Conservation (phyloP, 148 eudicot genomes). For the Amaranthus cruentus region DNA sequence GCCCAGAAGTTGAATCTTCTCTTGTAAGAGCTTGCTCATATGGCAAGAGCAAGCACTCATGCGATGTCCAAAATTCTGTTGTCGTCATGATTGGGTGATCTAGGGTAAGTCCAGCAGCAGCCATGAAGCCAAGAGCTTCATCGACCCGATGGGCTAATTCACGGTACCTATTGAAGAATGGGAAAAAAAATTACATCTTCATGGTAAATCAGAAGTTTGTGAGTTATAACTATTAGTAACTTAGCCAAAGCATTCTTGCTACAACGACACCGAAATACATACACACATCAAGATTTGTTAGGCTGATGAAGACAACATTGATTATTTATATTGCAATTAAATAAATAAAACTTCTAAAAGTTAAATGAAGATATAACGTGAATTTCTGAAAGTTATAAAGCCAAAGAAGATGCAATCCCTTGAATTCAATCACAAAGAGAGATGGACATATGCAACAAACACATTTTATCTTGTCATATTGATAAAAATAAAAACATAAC, state of each 20-base stretch:
- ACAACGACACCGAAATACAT: too few relatives aligned
- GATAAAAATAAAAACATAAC: neutral
- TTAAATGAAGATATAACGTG: neutral
- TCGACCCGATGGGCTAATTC: slow-evolving; percentile 69
- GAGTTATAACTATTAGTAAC: too few relatives aligned
- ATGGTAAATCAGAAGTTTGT: neutral
- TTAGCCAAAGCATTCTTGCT: too few relatives aligned
- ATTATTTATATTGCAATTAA: too few relatives aligned
- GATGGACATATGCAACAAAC: neutral
- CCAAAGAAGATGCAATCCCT: slow-evolving; percentile 5
- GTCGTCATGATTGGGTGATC: slow-evolving; percentile 62
- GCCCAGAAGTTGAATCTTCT: slow-evolving; percentile 67
- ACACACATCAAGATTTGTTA: neutral
- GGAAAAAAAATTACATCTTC: neutral
- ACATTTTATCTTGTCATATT: neutral
- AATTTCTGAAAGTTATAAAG: neutral
- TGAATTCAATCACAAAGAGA: neutral
- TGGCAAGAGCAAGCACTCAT: slow-evolving; percentile 73
- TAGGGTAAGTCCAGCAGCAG: slow-evolving; percentile 63
- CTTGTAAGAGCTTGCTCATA: slow-evolving; percentile 78
- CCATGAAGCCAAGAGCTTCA: slow-evolving; percentile 79
- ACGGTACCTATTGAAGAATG: slow-evolving; percentile 43
- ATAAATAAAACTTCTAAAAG: too few relatives aligned
- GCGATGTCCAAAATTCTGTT: slow-evolving; percentile 74
- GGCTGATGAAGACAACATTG: too few relatives aligned